Conservation (phyloP, 495 filamentous ascomycete genomes). For the Letharia columbiana region DNA sequence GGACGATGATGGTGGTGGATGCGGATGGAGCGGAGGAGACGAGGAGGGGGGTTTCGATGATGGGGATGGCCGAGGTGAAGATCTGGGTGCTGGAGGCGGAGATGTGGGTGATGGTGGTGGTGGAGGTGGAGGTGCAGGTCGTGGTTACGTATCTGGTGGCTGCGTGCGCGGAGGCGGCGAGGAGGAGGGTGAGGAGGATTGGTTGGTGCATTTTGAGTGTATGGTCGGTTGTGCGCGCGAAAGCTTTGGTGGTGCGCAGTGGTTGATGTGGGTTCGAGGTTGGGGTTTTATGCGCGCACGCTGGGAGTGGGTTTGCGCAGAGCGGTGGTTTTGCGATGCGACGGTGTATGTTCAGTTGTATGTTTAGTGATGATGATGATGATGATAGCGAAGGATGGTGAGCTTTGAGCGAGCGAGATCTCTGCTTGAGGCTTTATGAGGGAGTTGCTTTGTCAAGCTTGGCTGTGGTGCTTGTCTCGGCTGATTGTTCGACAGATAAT, state of each 20-base stretch:
- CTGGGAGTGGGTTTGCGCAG: background rate
- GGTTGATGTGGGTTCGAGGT: background rate
- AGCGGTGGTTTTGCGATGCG: background rate
- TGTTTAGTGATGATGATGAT: background rate
- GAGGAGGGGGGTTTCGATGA: background rate
- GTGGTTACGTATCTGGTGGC: constrained; percentile 14
- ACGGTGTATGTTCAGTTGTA: background rate
- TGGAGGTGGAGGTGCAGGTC: constrained; percentile 19
- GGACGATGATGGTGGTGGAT: background rate
- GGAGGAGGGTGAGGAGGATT: constrained; percentile 11
- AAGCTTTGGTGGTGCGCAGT: constrained; percentile 1
- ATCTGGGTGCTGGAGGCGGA: constrained; percentile 12
- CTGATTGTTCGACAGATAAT: background rate
- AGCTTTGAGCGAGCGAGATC: constrained; percentile 3
- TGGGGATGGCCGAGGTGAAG: constrained; percentile 14
- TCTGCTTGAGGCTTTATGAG: constrained; percentile 7
- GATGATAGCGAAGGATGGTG: no score
- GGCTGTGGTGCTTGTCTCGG: background rate
- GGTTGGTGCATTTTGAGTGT: constrained; percentile 8
- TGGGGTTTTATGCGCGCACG: background rate
- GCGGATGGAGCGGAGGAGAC: background rate
- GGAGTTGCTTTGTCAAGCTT: background rate
- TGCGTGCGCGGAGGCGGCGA: constrained; percentile 5
- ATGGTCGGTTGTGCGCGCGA: constrained; percentile 2
- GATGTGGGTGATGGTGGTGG: constrained; percentile 15